A percentile compares a stretch with the other conserved stretches of the same genome.
These are phyloP conservation scores for Luvunga scandens DNA, from an alignment of 345 rosid species.

Conservation along the genomic window DNA sequence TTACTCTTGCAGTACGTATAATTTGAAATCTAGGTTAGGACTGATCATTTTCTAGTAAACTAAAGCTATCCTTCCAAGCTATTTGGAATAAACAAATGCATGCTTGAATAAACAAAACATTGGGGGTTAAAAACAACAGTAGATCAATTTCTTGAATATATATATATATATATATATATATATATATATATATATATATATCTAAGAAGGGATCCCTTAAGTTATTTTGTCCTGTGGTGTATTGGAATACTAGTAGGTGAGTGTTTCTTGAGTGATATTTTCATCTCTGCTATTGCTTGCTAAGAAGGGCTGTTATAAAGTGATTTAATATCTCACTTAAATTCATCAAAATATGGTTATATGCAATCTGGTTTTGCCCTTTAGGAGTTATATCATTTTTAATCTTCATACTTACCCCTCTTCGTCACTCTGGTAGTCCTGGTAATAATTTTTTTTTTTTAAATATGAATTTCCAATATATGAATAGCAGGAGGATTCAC, in stretches of 20 bases:
- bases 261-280: not conserved
- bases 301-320: not conserved
- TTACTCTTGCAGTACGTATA: not conserved
- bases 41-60: not conserved
- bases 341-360: not conserved
- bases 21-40: not conserved
- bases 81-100: not conserved
- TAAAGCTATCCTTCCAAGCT: not conserved
- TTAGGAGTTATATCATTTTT: not conserved
- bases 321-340: not conserved
- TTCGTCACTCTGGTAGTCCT: not conserved
- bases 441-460: too few species aligned
- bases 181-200: too few species aligned
- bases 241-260: not conserved
- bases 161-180: too few species aligned
- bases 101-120: too few species aligned
- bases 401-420: not conserved
- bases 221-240: too few species aligned
- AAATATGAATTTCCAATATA: not conserved
- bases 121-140: not conserved
- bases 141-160: too few species aligned
- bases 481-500: slow-evolving; percentile 85
- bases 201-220: too few species aligned
- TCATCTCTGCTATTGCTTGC: not conserved
- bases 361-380: not conserved